Percentiles rank a stretch among this genome's conserved stretches.
phyloP scores from a whole-genome alignment of 140 eudicot genomes.

The Senecio squalidus region DNA sequence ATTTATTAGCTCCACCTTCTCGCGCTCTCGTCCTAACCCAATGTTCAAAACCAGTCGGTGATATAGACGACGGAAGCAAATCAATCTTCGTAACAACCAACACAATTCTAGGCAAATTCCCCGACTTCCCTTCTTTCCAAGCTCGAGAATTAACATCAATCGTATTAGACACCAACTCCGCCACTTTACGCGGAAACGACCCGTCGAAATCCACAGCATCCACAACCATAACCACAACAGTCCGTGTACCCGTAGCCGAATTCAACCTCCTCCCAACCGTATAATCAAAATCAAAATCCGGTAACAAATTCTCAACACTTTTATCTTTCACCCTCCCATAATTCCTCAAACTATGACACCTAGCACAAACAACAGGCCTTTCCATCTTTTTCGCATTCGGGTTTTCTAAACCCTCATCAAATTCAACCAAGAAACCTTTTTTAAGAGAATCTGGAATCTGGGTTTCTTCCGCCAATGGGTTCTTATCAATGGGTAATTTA shows the following conservation, averaged over 20 bases:
- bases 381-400: constrained; percentile 5
- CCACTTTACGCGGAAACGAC: constrained; percentile 68
- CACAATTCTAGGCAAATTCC: constrained; percentile 79
- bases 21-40: constrained; percentile 88
- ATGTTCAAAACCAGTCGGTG: constrained; percentile 77
- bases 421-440: constrained; percentile 43
- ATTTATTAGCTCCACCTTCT: constrained; percentile 69
- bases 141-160: constrained; percentile 63
- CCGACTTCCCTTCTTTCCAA: constrained; percentile 92
- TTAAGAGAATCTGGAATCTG: constrained; percentile 62
- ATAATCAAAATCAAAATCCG: constrained; percentile 89
- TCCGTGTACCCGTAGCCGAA: constrained; percentile 51
- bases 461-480: constrained; percentile 54
- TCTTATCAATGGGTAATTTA: constrained; percentile 40
- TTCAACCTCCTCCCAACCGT: constrained; percentile 80
- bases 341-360: constrained; percentile 78
- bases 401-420: constrained; percentile 21
- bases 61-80: constrained; percentile 53
- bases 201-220: constrained; percentile 95
- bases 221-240: constrained; percentile 78
- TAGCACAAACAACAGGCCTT: constrained; percentile 61
- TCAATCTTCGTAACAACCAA: constrained; percentile 88
- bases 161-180: constrained; percentile 51
- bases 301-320: constrained; percentile 68
- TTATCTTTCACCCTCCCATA: constrained; percentile 72